Evolutionary conservation across 345 rosid genomes (phyloP), one percentile per base, ranked within the genome.

Genomic region (Eucalyptus regnans): DNA sequence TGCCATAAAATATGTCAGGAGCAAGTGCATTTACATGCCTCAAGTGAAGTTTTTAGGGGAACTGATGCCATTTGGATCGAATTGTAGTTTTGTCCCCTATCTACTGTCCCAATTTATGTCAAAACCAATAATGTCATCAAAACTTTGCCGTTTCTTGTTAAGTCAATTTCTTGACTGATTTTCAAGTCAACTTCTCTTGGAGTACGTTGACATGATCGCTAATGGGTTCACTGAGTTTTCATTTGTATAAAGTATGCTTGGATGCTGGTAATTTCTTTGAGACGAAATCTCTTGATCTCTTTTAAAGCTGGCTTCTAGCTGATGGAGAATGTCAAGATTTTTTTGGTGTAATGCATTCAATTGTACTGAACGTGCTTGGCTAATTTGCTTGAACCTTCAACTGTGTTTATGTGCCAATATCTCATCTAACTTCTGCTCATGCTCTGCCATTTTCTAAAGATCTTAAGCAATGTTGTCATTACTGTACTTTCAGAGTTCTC

Each of bases 401-500:
- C 27, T 52, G 25, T 86, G 64, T 13, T 52, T 33, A 37, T 37
- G 46, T 37, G 81, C 27, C 81, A 54, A 37, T 52, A 80, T 33
- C 81, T 50, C 17, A 37, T 37, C 27, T 50, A 27, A 43, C 23
- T n/a, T 89, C 7, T 86, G 46, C 84, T 71, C 87, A 10, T 50
- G 50, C 37, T 43, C 43, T 48, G 66, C 50, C 86, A 56, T 86
- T 51, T 50, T 79, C 12, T 15, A 86, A 33, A 50, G 86, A 50
- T 86, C 37, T 88, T 54, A 88, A 27, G 84, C 85, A 71, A 15
- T 13, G 25, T 83, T 44, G 51, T 12, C 29, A 46, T 60, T 90
- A 76, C 49, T 93, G 54, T 91, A 79, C 88, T 93, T 88, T 87
- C 99, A 98, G 99, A 98, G 92, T 96, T 98, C 93, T 97, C 99